Percentiles rank a stretch among this genome's conserved stretches.
These are phyloP conservation scores for Tuber aestivum DNA, from an alignment of 495 filamentous ascomycete species.

Conservation along the genomic window DNA sequence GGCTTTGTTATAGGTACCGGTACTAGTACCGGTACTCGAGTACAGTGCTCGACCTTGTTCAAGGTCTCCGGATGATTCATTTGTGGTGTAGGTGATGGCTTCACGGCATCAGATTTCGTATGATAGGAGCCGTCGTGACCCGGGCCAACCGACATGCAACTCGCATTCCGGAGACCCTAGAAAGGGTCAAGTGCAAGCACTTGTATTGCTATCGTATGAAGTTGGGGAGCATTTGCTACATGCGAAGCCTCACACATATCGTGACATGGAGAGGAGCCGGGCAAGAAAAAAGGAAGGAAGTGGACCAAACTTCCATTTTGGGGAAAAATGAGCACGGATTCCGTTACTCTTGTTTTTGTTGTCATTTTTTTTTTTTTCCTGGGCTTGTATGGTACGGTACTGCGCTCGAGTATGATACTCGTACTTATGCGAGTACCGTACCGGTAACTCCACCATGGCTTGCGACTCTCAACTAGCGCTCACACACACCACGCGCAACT, in stretches of 20 bases:
- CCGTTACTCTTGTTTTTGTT: neutral
- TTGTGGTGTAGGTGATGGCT: neutral
- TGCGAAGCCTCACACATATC: neutral
- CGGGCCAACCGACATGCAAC: neutral
- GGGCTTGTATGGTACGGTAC: too few relatives aligned
- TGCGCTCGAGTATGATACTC: too few relatives aligned
- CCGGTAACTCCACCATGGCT: too few relatives aligned
- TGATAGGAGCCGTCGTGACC: neutral
- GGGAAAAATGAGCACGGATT: neutral
- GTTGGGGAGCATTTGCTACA: neutral
- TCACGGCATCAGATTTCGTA: neutral
- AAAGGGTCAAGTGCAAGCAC: neutral
- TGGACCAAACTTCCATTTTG: constrained; percentile 1
- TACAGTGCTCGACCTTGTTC: neutral
- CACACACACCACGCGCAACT: neutral
- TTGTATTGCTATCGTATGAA: neutral
- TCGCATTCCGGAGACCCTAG: neutral
- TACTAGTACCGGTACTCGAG: neutral
- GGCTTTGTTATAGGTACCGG: neutral
- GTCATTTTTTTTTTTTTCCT: too few relatives aligned
- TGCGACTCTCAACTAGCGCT: neutral
- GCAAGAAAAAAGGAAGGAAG: neutral
- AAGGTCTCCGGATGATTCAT: neutral
- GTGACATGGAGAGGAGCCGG: neutral
- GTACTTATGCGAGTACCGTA: too few relatives aligned